phyloP scores from a whole-genome alignment of 768 basidiomycete genomes.

The Coprinopsis cinerea region DNA sequence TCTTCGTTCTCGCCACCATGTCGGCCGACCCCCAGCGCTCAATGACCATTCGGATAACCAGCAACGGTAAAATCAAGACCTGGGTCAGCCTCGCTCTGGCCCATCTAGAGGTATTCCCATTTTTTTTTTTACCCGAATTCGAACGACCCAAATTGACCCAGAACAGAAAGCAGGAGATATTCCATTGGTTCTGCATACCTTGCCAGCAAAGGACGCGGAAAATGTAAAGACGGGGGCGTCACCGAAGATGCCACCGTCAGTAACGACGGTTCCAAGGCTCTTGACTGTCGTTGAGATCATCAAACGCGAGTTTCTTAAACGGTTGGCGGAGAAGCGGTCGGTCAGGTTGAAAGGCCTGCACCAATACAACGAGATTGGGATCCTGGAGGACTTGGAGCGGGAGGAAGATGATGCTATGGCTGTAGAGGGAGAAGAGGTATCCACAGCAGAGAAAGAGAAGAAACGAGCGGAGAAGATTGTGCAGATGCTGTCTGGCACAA shows the following conservation, averaged over 20 bases:
- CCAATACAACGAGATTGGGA: slow-evolving; percentile 72
- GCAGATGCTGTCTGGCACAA: slow-evolving; percentile 49
- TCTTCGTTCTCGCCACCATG: too few species aligned
- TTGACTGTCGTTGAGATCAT: slow-evolving; percentile 79
- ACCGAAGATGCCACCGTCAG: slow-evolving; percentile 24
- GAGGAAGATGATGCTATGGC: slow-evolving; percentile 11
- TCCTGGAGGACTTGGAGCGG: slow-evolving; percentile 38
- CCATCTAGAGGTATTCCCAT: slow-evolving; percentile 43
- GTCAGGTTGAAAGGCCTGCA: slow-evolving; percentile 51
- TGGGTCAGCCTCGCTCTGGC: slow-evolving; percentile 51
- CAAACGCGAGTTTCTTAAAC: slow-evolving; percentile 71
- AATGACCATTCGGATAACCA: slow-evolving; percentile 44
- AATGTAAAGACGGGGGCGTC: slow-evolving; percentile 6
- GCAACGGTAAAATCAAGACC: slow-evolving; percentile 45
- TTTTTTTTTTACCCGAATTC: neutral
- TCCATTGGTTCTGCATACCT: slow-evolving; percentile 54
- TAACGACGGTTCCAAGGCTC: slow-evolving; percentile 49
- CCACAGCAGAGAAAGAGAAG: slow-evolving; percentile 15
- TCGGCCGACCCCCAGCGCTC: too few species aligned
- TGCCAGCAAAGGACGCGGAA: slow-evolving; percentile 30
- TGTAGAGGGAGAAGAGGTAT: neutral
- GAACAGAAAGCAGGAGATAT: slow-evolving; percentile 40
- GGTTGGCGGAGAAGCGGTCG: slow-evolving; percentile 35
- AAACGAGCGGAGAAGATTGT: slow-evolving; percentile 31
- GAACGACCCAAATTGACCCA: neutral